Evolutionary conservation across 352 stramenopile genomes (phyloP).

Genomic region (Phytophthora citrophthora): DNA sequence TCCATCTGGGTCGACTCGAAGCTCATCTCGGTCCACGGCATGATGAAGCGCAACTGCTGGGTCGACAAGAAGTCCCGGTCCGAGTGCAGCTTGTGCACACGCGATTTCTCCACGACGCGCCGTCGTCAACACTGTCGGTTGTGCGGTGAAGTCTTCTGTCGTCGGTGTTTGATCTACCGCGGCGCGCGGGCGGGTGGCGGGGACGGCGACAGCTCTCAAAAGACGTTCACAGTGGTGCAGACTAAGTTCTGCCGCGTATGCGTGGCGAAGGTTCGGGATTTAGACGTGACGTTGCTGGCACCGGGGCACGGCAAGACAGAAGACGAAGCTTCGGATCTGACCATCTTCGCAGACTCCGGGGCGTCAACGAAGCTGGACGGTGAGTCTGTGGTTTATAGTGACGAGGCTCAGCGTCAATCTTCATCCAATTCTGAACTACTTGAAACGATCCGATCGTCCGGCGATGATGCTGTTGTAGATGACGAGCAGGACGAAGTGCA

Average conservation of each 20-base stretch:
- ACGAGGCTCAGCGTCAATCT: slow-evolving; percentile 13
- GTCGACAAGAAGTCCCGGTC: slow-evolving; percentile 50
- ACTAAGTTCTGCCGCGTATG: slow-evolving; percentile 70
- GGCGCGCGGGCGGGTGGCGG: slow-evolving; percentile 26
- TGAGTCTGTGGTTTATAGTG: slow-evolving; percentile 20
- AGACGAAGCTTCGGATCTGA: slow-evolving; percentile 4
- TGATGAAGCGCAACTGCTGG: slow-evolving; percentile 55
- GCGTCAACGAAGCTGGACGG: slow-evolving; percentile 31
- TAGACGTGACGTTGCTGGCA: slow-evolving; percentile 31
- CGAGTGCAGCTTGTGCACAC: slow-evolving; percentile 63
- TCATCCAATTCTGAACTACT: slow-evolving; percentile 37
- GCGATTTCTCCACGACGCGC: slow-evolving; percentile 57
- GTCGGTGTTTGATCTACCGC: slow-evolving; percentile 62
- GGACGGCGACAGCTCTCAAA: slow-evolving; percentile 14
- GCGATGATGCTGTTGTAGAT: slow-evolving; percentile 31
- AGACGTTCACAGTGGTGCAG: slow-evolving; percentile 50
- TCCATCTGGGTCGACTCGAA: slow-evolving; percentile 56
- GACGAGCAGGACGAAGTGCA: slow-evolving; percentile 15
- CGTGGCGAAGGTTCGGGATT: slow-evolving; percentile 51
- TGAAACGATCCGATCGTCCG: slow-evolving; percentile 35
- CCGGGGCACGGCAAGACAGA: slow-evolving; percentile 17
- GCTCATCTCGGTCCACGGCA: slow-evolving; percentile 52
- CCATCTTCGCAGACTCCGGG: slow-evolving; percentile 25
- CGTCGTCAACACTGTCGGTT: slow-evolving; percentile 74
- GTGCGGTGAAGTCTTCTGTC: slow-evolving; percentile 78